Percentiles rank a stretch among this genome's conserved stretches.
Conservation (phyloP, 140 eudicot genomes). For the Flaveria floridana region DNA sequence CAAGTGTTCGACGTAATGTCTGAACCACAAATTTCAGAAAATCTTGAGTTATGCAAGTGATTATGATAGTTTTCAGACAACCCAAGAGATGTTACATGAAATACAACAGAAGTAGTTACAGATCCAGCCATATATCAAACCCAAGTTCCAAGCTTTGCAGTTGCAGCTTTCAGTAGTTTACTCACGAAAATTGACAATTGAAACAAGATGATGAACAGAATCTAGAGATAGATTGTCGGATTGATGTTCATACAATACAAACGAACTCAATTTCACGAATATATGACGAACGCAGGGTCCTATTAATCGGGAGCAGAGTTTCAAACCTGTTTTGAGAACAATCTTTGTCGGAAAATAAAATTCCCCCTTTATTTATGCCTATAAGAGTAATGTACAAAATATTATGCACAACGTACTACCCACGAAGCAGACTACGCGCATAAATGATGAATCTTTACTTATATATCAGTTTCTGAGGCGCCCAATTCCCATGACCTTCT, state of each 20-base stretch:
- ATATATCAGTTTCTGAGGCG: not conserved
- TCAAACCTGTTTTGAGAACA: not conserved
- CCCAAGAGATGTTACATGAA: constrained; percentile 30
- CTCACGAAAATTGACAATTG: constrained; percentile 17
- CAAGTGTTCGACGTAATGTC: constrained; percentile 40
- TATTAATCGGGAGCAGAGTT: not conserved
- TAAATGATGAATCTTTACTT: not conserved
- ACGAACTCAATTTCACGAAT: not conserved
- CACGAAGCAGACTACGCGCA: not conserved
- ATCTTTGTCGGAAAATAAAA: not conserved
- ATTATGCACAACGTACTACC: not conserved
- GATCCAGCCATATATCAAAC: constrained; percentile 37
- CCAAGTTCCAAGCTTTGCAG: constrained; percentile 15
- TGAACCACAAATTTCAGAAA: constrained; percentile 31
- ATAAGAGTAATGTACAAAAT: not conserved
- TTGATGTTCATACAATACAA: constrained; percentile 13
- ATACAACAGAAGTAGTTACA: constrained; percentile 29
- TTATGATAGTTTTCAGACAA: not conserved
- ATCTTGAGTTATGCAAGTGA: constrained; percentile 13
- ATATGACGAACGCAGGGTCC: not conserved
- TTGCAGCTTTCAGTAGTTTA: constrained; percentile 9
- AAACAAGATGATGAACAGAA: constrained; percentile 10
- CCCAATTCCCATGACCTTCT: not conserved
- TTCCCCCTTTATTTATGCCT: too few relatives aligned
- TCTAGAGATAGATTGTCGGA: not conserved